Percentiles rank a stretch among this genome's conserved stretches.
These are phyloP conservation scores for Trematosphaeria pertusa DNA, from an alignment of 2,329 filamentous ascomycete genomes.

Conservation along the genomic window DNA sequence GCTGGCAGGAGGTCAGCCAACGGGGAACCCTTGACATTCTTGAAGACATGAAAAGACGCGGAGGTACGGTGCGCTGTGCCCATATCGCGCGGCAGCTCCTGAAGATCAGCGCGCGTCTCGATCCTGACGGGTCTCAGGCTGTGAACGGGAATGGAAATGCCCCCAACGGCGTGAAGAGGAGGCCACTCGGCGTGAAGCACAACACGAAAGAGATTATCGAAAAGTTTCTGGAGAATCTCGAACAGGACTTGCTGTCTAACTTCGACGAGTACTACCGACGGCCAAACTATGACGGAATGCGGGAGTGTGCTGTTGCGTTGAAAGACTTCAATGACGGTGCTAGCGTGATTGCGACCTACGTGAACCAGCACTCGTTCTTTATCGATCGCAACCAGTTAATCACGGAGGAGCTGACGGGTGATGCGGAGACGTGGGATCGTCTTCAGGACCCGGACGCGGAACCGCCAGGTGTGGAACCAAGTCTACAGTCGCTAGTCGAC, in stretches of 20 bases:
- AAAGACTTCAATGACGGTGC: conserved; percentile 95
- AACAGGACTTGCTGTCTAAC: conserved; percentile 93
- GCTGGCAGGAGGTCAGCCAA: conserved; percentile 95
- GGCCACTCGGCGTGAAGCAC: conserved; percentile 50
- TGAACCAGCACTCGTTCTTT: conserved; percentile 99
- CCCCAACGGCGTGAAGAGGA: conserved; percentile 57
- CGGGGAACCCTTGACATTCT: conserved; percentile 85
- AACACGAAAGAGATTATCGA: conserved; percentile 90
- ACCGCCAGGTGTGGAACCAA: conserved; percentile 88
- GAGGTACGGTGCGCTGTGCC: conserved; percentile 91
- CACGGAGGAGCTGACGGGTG: conserved; percentile 79
- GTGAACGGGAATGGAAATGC: conserved; percentile 47
- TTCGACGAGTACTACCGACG: conserved; percentile 97
- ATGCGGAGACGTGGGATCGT: conserved; percentile 81
- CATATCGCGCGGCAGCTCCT: conserved; percentile 92
- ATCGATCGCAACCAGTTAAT: conserved; percentile 94
- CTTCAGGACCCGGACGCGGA: conserved; percentile 94
- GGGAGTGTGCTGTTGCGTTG: conserved; percentile 91
- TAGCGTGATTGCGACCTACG: conserved; percentile 93
- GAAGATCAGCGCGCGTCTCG: conserved; percentile 90
- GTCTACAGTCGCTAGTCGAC: conserved; percentile 88
- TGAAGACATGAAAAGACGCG: conserved; percentile 85
- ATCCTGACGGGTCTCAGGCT: conserved; percentile 68
- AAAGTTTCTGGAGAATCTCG: conserved; percentile 93
- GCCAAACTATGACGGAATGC: conserved; percentile 98